A percentile compares a stretch with the other conserved stretches of the same genome.
Evolutionary conservation across 225 moss, liverwort and hornwort species (phyloP).

Genomic region (Physcomitrellopsis africana): DNA sequence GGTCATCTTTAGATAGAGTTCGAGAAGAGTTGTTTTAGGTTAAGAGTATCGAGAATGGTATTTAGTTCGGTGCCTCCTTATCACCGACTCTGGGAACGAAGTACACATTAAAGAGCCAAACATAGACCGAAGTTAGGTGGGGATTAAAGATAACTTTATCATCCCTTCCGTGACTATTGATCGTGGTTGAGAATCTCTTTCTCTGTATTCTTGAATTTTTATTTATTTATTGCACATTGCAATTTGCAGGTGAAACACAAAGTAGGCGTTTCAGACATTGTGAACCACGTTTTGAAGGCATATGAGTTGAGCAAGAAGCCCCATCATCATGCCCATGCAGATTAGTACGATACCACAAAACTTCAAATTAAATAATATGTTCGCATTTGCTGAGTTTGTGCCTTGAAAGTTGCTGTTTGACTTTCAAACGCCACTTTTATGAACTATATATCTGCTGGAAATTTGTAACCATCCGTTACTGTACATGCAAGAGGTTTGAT

Average conservation of each 20-base stretch:
- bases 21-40: too few relatives aligned
- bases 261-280: constrained; percentile 48
- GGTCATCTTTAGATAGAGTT: too few relatives aligned
- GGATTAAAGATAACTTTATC: too few relatives aligned
- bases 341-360: not conserved
- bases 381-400: not conserved
- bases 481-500: not conserved
- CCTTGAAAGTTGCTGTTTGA: constrained; percentile 8
- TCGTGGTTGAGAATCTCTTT: too few relatives aligned
- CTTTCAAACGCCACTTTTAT: not conserved
- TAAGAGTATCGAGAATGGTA: too few relatives aligned
- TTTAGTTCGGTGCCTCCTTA: too few relatives aligned
- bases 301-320: constrained; percentile 29
- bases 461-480: not conserved
- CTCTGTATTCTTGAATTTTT: not conserved
- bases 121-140: too few relatives aligned
- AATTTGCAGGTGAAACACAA: constrained; percentile 63
- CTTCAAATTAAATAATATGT: constrained; percentile 4
- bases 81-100: too few relatives aligned
- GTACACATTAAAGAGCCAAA: too few relatives aligned
- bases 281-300: constrained; percentile 53
- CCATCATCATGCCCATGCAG: constrained; percentile 21
- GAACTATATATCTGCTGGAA: not conserved
- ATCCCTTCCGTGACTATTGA: too few relatives aligned
- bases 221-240: not conserved